A percentile compares a stretch with the other conserved stretches of the same genome.
These are phyloP conservation scores for Leucaena leucocephala DNA, from an alignment of 306 rosid genomes.

Conservation along the genomic window DNA sequence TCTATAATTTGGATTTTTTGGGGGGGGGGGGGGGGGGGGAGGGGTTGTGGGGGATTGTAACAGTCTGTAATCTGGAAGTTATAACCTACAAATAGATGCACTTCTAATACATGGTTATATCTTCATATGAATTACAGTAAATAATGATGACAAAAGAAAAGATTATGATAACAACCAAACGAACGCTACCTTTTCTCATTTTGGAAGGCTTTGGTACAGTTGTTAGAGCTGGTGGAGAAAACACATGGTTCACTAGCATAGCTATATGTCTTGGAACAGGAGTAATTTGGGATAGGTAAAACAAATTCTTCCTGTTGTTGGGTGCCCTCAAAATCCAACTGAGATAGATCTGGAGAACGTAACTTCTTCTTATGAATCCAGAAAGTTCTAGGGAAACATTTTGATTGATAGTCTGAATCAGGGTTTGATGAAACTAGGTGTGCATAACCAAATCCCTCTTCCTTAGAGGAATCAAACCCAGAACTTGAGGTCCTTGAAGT, in stretches of 20 bases:
- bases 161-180: slow-evolving; percentile 7
- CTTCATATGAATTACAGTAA: neutral
- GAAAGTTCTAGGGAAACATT: slow-evolving; percentile 60
- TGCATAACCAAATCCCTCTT: slow-evolving; percentile 43
- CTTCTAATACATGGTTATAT: neutral
- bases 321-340: slow-evolving; percentile 37
- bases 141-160: slow-evolving; percentile 6
- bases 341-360: slow-evolving; percentile 46
- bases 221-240: slow-evolving; percentile 41
- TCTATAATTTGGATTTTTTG: neutral
- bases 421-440: slow-evolving; percentile 41
- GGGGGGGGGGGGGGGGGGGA: no score
- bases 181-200: slow-evolving; percentile 43
- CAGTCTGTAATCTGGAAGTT: neutral
- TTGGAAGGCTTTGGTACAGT: slow-evolving; percentile 31
- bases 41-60: no score
- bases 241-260: slow-evolving; percentile 37
- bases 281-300: slow-evolving; percentile 41
- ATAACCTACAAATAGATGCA: slow-evolving; percentile 18
- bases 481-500: slow-evolving; percentile 34
- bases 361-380: slow-evolving; percentile 59
- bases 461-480: slow-evolving; percentile 45
- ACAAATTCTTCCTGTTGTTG: slow-evolving; percentile 41
- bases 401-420: slow-evolving; percentile 49
- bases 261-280: slow-evolving; percentile 48